A percentile compares a stretch with the other conserved stretches of the same genome.
Conservation (phyloP, 2,329 filamentous ascomycete species). For the Xylariaceae sp. region DNA sequence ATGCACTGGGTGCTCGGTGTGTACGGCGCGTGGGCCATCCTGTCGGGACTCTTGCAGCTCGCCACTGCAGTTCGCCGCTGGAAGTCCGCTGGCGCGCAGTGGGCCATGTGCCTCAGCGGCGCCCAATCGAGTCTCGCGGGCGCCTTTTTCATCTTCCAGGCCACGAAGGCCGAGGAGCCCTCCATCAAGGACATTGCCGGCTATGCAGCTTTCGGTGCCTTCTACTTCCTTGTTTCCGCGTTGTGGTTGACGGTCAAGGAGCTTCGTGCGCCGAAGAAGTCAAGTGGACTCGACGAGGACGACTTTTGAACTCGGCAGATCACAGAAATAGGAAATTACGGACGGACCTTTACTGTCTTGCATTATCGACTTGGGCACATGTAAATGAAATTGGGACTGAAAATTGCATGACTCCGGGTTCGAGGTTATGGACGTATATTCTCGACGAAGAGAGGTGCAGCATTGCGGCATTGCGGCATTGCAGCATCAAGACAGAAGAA, state of each 20-base stretch:
- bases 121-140: conserved; percentile 15
- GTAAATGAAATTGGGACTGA: too few species aligned
- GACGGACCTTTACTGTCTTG: too few species aligned
- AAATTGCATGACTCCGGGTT: too few species aligned
- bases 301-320: conserved; percentile 3
- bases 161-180: conserved; percentile 9
- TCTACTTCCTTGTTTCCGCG: conserved; percentile 17
- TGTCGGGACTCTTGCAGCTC: conserved; percentile 17
- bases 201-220: conserved; percentile 16
- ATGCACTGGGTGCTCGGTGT: conserved; percentile 19
- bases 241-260: conserved; percentile 16
- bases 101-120: conserved; percentile 16
- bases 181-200: conserved; percentile 15
- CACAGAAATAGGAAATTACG: background rate
- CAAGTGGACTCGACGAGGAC: conserved; percentile 1
- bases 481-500: too few species aligned
- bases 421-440: too few species aligned
- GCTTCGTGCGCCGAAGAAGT: conserved; percentile 12
- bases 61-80: conserved; percentile 12
- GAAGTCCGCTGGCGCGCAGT: conserved; percentile 13
- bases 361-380: too few species aligned
- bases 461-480: too few species aligned
- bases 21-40: conserved; percentile 19
- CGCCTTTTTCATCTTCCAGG: conserved; percentile 18
- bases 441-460: too few species aligned